phyloP scores from a whole-genome alignment of 257 asterid genomes.

The Agastache rugosa region DNA sequence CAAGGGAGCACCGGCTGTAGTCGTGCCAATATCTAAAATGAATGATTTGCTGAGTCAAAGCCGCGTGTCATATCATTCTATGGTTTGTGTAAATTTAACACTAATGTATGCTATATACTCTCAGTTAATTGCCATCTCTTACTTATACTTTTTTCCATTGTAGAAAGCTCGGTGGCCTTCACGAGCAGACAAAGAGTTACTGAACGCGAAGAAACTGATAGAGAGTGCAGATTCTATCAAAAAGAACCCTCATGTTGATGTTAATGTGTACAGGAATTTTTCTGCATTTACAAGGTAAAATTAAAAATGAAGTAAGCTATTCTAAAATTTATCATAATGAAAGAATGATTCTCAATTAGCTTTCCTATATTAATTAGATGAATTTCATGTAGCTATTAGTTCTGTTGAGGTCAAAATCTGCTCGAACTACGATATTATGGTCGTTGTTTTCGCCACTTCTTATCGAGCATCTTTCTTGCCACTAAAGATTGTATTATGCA shows the following conservation, averaged over 20 bases:
- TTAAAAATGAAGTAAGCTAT: neutral
- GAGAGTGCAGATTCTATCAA: slow-evolving; percentile 34
- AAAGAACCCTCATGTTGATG: slow-evolving; percentile 35
- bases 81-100: slow-evolving; percentile 45
- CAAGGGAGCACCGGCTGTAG: slow-evolving; percentile 48
- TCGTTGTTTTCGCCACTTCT: too few species aligned
- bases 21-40: slow-evolving; percentile 62
- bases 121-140: neutral
- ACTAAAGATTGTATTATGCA: neutral
- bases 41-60: slow-evolving; percentile 55
- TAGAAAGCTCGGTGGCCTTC: slow-evolving; percentile 49
- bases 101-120: neutral
- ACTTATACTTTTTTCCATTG: neutral
- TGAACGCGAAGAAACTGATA: slow-evolving; percentile 41
- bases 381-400: too few species aligned
- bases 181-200: slow-evolving; percentile 40
- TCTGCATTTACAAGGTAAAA: slow-evolving; percentile 46
- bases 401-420: too few species aligned
- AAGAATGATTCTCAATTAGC: too few species aligned
- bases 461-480: too few species aligned
- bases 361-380: too few species aligned
- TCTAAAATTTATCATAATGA: too few species aligned
- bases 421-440: too few species aligned
- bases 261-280: slow-evolving; percentile 40
- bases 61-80: slow-evolving; percentile 41